Evolutionary conservation across 2,329 filamentous ascomycete species (phyloP).

Genomic region (Trichoderma cornu-damae): DNA sequence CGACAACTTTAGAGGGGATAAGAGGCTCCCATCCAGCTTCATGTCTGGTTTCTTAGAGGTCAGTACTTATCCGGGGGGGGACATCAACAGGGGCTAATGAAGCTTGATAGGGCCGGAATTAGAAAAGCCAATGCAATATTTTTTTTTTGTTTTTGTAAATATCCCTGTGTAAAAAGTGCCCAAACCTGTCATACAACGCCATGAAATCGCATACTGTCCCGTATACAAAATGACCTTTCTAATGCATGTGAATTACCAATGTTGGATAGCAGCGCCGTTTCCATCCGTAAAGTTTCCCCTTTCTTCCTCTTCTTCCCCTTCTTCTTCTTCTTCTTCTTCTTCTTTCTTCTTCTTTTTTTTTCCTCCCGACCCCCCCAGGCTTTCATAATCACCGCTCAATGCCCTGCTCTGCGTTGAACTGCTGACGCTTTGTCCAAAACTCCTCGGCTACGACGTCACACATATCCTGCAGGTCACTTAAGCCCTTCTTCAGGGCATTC

Average conservation of each 20-base stretch:
- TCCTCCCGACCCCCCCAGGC: too few species aligned
- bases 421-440: constrained; percentile 58
- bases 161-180: constrained; percentile 29
- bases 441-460: constrained; percentile 93
- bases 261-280: neutral
- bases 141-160: constrained; percentile 33
- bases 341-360: too few species aligned
- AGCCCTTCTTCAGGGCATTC: constrained; percentile 82
- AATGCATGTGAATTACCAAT: constrained; percentile 22
- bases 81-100: constrained; percentile 21
- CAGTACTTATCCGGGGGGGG: constrained; percentile 36
- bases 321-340: too few species aligned
- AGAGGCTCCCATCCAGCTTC: constrained; percentile 80
- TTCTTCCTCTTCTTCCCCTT: neutral
- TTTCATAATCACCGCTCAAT: constrained; percentile 28
- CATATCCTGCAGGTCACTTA: constrained; percentile 81
- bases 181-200: constrained; percentile 32
- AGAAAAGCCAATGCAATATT: constrained; percentile 30
- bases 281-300: constrained; percentile 14
- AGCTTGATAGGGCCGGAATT: constrained; percentile 50
- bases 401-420: constrained; percentile 33
- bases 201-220: constrained; percentile 26
- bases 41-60: constrained; percentile 95
- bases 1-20: constrained; percentile 68
- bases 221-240: constrained; percentile 14